Evolutionary conservation across 2,329 filamentous ascomycete species (phyloP), one percentile per base, ranked within the genome.

Genomic region (Mycocentrospora acerina): DNA sequence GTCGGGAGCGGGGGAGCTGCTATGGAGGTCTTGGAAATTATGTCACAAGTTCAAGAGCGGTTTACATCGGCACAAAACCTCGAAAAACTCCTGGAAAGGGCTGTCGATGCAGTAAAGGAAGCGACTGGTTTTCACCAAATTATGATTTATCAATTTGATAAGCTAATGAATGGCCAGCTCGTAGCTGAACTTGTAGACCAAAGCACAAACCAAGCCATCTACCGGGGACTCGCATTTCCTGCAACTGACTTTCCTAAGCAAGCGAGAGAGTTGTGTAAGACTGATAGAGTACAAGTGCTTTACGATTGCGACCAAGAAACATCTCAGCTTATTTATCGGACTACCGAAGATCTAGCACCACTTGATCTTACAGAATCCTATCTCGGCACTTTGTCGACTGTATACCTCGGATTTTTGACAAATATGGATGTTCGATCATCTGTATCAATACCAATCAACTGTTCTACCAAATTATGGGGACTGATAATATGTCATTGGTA

Each of bases 341-440:
- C 83, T 10, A 64, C 80, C 31, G 78, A 88, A 64, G 87, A 93
- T 54, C 71, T 93, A 32, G 73, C 66, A 0, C 88, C 90, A 0
- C 67, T 95, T 4, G 88, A 95, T 61, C 82, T 95, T 64, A 93
- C 86, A 1, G 85, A 93, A 56, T 79, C 85, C 0, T 93, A 94
- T 59, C 77, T 95, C 2, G 81, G 90, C 36, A 89, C 90, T 46
- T 95, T 95, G 81, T 94, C 88, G 1, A 89, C 90, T 0, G 90
- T 95, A 27, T 88, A 93, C 59, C 67, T 95, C 37, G 94, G 94
- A 59, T 95, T 95, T 54, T 74, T 95, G 3, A 78, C 72, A 5
- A 90, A 95, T 60, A 95, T 95, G 90, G 85, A 83, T 7, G 89
- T 95, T 1, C 82, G 89, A n/a, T 88, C 88, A 0, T 95, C 88